Evolutionary conservation across 2,329 filamentous ascomycete genomes (phyloP), one percentile per base, ranked within the genome.

Genomic region (Aquanectria penicillioides): DNA sequence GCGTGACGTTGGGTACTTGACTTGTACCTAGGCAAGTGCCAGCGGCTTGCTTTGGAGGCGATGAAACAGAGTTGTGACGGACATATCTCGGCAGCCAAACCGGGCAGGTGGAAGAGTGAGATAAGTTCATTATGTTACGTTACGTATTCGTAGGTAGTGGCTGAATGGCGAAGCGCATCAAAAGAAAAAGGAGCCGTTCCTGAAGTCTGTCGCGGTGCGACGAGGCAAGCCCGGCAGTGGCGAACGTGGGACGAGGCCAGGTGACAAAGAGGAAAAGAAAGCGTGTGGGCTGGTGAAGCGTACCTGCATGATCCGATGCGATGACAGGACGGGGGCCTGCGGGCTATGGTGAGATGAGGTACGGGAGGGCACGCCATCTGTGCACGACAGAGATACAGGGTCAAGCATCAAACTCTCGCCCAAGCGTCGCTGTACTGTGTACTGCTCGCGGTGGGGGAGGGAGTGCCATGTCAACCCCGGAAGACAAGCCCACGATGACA

Each of bases 281-380:
- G 50, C 23, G 26, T 59, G 50, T 43, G 43, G 41, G 58, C 48
- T 22, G 12, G 59, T n/a, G n/a, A n/a, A n/a, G n/a, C n/a, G n/a
- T 68, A 56, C 63, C 65, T 69, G 65, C 63, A 69, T 69, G 53
- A 63, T 57, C 58, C 53, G 57, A 54, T 53, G 55, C 61, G 53
- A 47, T 61, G 53, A 54, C 40, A 63, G 54, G 67, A 63, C 61
- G 37, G 57, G 66, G 61, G 64, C 57, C 52, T 20, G 49, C 54
- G 61, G 57, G 59, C 62, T 44, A 61, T 62, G 57, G 52, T 31
- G 49, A 61, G 63, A 64, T 59, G 53, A 65, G 62, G 56, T 59
- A 59, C 46, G 55, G 57, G 38, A 53, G 40, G 57, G 60, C 52
- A 68, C 66, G 64, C 57, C 62, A 67, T 67, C 56, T 65, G 66